Conservation (phyloP, 371 early-diverging fungal species). For the Entomophthora muscae region DNA sequence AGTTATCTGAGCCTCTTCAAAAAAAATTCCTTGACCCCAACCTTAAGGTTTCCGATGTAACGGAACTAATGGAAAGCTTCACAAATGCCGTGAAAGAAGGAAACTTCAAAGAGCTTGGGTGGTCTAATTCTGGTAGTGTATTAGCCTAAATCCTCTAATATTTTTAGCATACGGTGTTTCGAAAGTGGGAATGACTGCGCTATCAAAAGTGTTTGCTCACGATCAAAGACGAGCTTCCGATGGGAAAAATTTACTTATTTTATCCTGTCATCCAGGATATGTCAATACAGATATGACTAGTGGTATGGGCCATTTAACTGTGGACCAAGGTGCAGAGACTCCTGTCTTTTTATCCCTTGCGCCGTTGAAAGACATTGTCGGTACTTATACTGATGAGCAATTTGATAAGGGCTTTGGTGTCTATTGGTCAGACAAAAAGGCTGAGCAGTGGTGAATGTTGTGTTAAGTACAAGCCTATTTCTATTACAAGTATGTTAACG, state of each 20-base stretch:
- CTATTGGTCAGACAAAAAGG: not conserved
- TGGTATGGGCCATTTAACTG: slow-evolving; percentile 5
- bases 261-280: slow-evolving; percentile 12
- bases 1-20: not conserved
- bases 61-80: slow-evolving; percentile 8
- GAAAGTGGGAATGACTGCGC: slow-evolving; percentile 8
- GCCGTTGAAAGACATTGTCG: not conserved
- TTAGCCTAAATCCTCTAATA: not conserved
- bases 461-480: too few species aligned
- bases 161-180: slow-evolving; percentile 11
- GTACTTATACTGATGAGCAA: not conserved
- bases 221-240: slow-evolving; percentile 1
- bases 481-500: too few species aligned
- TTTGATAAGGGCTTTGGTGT: not conserved
- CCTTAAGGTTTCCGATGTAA: slow-evolving; percentile 6
- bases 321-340: slow-evolving; percentile 12
- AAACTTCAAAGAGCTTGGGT: slow-evolving; percentile 7
- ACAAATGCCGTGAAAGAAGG: slow-evolving; percentile 8
- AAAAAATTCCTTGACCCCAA: slow-evolving; percentile 3
- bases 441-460: not conserved
- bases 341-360: slow-evolving; percentile 10
- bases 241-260: slow-evolving; percentile 8
- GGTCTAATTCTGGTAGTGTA: slow-evolving; percentile 9
- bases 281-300: slow-evolving; percentile 11
- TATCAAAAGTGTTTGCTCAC: slow-evolving; percentile 9